Conservation (phyloP, 176 grass and related monocot genomes). For the Thinopyrum elongatum region DNA sequence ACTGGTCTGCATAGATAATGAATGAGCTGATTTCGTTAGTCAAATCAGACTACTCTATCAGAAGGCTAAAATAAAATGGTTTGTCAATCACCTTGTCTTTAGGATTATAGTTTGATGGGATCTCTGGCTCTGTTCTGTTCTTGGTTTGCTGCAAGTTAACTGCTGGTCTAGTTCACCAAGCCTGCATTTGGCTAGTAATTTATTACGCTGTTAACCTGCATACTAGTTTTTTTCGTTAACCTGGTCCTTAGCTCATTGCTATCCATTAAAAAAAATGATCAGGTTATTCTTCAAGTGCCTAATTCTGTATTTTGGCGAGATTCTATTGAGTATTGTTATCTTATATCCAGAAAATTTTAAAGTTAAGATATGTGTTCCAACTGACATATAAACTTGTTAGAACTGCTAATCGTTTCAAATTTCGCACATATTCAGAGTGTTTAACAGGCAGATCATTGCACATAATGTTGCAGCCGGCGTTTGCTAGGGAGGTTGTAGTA, state of each 20-base stretch:
- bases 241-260: not conserved
- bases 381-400: too few species aligned
- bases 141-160: not conserved
- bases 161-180: not conserved
- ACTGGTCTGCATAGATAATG: not conserved
- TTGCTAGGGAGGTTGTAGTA: too few species aligned
- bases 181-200: not conserved
- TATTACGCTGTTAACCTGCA: not conserved
- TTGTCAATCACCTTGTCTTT: not conserved
- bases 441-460: too few species aligned
- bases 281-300: not conserved
- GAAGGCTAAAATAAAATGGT: not conserved
- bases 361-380: constrained; percentile 66
- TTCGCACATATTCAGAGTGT: too few species aligned
- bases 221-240: not conserved
- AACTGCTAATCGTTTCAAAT: too few species aligned
- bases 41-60: not conserved
- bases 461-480: too few species aligned
- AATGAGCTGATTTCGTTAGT: not conserved
- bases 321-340: not conserved
- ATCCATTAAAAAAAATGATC: not conserved
- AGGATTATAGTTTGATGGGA: not conserved
- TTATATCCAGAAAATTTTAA: constrained; percentile 80
- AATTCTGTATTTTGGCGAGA: not conserved
- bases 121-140: not conserved